Evolutionary conservation across 305 asterid genomes (phyloP).

Genomic region (Rubia balearica): DNA sequence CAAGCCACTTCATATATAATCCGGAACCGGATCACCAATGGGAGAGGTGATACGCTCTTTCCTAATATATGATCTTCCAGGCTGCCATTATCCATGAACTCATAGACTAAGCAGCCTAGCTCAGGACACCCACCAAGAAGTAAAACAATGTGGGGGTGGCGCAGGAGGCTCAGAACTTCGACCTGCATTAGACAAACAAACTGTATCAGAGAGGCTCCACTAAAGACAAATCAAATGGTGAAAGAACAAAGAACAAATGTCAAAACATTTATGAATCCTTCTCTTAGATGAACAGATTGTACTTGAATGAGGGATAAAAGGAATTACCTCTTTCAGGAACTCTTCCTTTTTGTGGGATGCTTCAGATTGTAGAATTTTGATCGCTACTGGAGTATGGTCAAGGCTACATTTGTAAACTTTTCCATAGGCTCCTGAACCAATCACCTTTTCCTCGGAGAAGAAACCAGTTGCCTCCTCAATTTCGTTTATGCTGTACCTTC

Average conservation of each 20-base stretch:
- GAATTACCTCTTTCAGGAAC: conserved; percentile 70
- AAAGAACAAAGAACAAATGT: no score
- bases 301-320: conserved; percentile 8
- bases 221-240: background rate
- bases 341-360: conserved; percentile 58
- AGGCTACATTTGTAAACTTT: conserved; percentile 76
- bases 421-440: conserved; percentile 93
- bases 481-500: conserved; percentile 63
- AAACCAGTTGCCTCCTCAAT: conserved; percentile 54
- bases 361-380: conserved; percentile 61
- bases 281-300: background rate
- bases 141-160: conserved; percentile 68
- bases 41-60: conserved; percentile 42
- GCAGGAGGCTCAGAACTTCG: conserved; percentile 75
- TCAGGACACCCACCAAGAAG: conserved; percentile 94
- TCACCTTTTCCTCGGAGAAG: conserved; percentile 47
- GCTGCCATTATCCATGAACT: conserved; percentile 81
- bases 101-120: conserved; percentile 65
- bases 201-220: conserved; percentile 6
- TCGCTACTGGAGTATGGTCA: conserved; percentile 72
- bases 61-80: conserved; percentile 53
- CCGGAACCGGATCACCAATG: conserved; percentile 71
- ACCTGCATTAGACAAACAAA: conserved; percentile 34
- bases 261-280: background rate
- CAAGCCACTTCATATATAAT: conserved; percentile 79